Evolutionary conservation across 1,284 basidiomycete genomes (phyloP).

Genomic region (Sphagnurus paluster): DNA sequence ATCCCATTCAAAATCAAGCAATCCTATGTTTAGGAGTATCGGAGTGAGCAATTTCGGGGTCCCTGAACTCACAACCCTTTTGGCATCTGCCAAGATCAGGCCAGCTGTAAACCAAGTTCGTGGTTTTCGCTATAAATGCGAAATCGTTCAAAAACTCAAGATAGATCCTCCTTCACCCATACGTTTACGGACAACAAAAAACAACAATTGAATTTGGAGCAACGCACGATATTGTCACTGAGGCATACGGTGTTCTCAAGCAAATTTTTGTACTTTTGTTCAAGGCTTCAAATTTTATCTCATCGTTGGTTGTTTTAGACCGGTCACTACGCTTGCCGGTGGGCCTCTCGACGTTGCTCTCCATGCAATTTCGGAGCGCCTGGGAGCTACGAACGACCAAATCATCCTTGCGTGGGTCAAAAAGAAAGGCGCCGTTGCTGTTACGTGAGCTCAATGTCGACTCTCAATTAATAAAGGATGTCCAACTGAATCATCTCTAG

Average conservation of each 20-base stretch:
- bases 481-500: conserved; percentile 30
- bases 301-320: conserved; percentile 44
- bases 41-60: conserved; percentile 77
- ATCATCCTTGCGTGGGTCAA: conserved; percentile 69
- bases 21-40: conserved; percentile 59
- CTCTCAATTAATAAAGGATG: not conserved
- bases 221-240: conserved; percentile 61
- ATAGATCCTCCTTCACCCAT: conserved; percentile 71
- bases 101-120: conserved; percentile 73
- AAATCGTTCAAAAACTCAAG: not conserved
- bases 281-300: not conserved
- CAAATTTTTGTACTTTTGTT: conserved; percentile 21
- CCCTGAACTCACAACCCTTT: conserved; percentile 51
- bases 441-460: conserved; percentile 58
- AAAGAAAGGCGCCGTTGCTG: conserved; percentile 62
- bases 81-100: conserved; percentile 55
- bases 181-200: conserved; percentile 57
- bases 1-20: not conserved
- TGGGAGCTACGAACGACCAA: conserved; percentile 62
- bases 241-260: conserved; percentile 71
- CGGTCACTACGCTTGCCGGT: conserved; percentile 60
- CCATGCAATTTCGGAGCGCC: conserved; percentile 51
- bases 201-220: conserved; percentile 58
- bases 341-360: conserved; percentile 70
- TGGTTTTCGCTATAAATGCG: not conserved